Conservation (phyloP, 495 filamentous ascomycete species). For the Penicillium nucicola region DNA sequence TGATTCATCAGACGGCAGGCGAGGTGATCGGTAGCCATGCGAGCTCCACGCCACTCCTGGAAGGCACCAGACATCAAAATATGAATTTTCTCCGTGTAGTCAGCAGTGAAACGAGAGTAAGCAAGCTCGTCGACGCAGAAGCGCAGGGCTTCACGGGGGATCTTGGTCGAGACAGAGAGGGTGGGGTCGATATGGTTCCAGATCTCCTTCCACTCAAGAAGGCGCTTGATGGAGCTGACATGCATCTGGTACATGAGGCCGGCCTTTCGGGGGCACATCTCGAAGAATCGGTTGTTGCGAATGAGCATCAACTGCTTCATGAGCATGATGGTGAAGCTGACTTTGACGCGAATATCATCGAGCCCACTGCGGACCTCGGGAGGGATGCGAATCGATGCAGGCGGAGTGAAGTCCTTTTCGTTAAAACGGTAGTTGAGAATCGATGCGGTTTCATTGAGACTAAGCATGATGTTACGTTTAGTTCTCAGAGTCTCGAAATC, state of each 20-base stretch:
- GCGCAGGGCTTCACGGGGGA: slow-evolving; percentile 5
- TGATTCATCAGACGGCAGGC: slow-evolving; percentile 3
- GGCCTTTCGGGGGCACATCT: slow-evolving; percentile 12
- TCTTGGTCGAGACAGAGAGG: slow-evolving; percentile 16
- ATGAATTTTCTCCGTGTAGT: slow-evolving; percentile 3
- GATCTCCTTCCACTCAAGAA: slow-evolving; percentile 19
- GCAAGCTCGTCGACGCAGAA: slow-evolving; percentile 12
- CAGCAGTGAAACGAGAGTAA: slow-evolving; percentile 10
- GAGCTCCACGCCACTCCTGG: not conserved
- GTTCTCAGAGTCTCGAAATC: not conserved
- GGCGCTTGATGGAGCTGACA: slow-evolving; percentile 14
- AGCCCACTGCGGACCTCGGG: not conserved
- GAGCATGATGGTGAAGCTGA: not conserved
- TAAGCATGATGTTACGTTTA: not conserved
- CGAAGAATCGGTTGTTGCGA: slow-evolving; percentile 11
- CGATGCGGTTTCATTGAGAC: not conserved
- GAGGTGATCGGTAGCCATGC: not conserved
- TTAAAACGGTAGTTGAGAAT: slow-evolving; percentile 10
- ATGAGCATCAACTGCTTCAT: slow-evolving; percentile 7
- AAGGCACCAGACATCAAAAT: slow-evolving; percentile 9
- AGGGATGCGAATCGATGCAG: slow-evolving; percentile 7
- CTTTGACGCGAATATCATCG: not conserved
- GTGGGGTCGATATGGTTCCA: slow-evolving; percentile 10
- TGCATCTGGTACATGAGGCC: slow-evolving; percentile 4
- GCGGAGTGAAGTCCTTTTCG: not conserved